Evolutionary conservation across 768 basidiomycete genomes (phyloP).

Genomic region (Boletus insuetus): DNA sequence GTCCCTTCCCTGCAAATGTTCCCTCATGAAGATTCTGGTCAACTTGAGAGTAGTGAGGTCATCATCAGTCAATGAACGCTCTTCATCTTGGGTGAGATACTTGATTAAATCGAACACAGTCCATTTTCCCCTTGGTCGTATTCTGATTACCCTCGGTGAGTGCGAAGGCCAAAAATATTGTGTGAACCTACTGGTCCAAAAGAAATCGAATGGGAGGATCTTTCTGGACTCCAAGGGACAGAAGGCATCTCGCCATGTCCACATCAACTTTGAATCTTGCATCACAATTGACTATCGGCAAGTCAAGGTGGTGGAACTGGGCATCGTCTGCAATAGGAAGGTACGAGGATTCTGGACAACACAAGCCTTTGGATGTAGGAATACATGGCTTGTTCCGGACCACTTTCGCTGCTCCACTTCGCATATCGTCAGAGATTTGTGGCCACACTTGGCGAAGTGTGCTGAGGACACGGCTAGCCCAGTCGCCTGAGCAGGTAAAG

Average conservation of each 20-base stretch:
- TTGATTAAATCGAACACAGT: background rate
- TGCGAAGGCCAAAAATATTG: background rate
- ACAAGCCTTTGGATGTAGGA: slow-evolving; percentile 57
- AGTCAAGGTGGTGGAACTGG: background rate
- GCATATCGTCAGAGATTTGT: slow-evolving; percentile 42
- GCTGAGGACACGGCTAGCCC: slow-evolving; percentile 74
- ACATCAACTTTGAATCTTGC: too few relatives aligned
- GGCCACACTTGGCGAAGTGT: slow-evolving; percentile 71
- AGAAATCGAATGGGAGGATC: background rate
- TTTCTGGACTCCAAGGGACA: background rate
- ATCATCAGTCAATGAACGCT: background rate
- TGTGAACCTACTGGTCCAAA: background rate
- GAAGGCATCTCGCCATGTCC: background rate
- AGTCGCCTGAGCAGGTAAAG: slow-evolving; percentile 58
- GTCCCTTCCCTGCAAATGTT: background rate
- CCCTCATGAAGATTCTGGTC: slow-evolving; percentile 11
- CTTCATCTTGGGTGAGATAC: background rate
- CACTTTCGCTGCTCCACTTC: slow-evolving; percentile 29
- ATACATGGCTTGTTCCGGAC: slow-evolving; percentile 39
- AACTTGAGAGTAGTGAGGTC: background rate
- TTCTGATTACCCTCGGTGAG: background rate
- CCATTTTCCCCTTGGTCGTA: background rate
- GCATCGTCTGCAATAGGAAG: slow-evolving; percentile 71
- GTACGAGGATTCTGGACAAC: slow-evolving; percentile 65
- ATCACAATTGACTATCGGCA: background rate